Conservation (phyloP, 768 basidiomycete genomes). For the Cantharellus anzutake region DNA sequence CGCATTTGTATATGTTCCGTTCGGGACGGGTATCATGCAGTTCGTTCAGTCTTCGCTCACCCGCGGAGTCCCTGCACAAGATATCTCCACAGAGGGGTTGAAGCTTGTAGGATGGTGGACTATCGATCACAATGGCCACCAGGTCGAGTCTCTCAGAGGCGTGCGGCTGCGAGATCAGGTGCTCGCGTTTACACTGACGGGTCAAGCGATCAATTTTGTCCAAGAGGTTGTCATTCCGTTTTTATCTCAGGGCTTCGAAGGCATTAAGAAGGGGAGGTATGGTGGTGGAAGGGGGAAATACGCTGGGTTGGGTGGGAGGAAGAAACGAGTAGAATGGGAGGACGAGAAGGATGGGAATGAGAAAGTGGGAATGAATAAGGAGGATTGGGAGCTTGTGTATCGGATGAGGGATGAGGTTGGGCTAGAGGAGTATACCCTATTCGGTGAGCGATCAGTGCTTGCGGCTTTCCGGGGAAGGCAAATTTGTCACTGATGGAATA, state of each 20-base stretch:
- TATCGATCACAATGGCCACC: neutral
- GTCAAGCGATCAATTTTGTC: conserved; percentile 63
- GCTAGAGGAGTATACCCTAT: conserved; percentile 63
- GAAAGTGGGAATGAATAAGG: conserved; percentile 19
- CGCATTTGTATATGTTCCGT: conserved; percentile 93
- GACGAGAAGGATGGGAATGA: conserved; percentile 29
- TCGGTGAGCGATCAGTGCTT: conserved; percentile 22
- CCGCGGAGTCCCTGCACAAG: conserved; percentile 11
- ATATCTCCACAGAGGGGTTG: conserved; percentile 13
- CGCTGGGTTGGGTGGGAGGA: conserved; percentile 11
- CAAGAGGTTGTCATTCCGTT: conserved; percentile 69
- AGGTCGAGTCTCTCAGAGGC: conserved; percentile 11
- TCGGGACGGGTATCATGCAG: conserved; percentile 69
- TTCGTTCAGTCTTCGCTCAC: conserved; percentile 19
- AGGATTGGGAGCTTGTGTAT: conserved; percentile 67
- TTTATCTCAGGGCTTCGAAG: conserved; percentile 19
- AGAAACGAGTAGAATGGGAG: conserved; percentile 57
- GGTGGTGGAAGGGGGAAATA: conserved; percentile 15
- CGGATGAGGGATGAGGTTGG: conserved; percentile 56
- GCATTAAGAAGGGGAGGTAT: conserved; percentile 29
- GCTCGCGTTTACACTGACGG: conserved; percentile 83
- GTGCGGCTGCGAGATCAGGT: conserved; percentile 71
- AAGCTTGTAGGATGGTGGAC: conserved; percentile 14
- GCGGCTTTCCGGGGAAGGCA: neutral
- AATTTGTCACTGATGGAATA: neutral